These are phyloP conservation scores for Echeveria elegans DNA, from an alignment of 164 flowering plant species.

Conservation along the genomic window DNA sequence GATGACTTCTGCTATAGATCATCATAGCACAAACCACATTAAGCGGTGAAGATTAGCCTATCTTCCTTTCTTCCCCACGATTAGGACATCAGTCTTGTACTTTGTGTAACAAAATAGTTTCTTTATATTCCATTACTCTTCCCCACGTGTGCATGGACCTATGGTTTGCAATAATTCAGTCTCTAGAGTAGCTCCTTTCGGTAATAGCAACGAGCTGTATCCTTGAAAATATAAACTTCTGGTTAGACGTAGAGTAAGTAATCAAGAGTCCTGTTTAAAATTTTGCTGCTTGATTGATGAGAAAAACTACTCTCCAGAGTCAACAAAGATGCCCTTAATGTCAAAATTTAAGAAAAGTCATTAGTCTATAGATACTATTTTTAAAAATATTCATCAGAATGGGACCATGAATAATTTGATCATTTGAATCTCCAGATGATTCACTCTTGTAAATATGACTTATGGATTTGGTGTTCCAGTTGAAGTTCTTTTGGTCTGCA, in stretches of 20 bases:
- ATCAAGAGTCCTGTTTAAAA: not conserved
- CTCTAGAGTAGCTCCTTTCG: not conserved
- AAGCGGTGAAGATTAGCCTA: not conserved
- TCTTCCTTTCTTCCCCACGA: not conserved
- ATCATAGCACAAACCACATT: not conserved
- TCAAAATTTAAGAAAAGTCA: not conserved
- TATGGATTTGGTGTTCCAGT: not conserved
- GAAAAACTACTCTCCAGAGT: conserved; percentile 1
- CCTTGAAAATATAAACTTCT: not conserved
- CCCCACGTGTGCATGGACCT: conserved; percentile 3
- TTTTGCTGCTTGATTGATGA: not conserved
- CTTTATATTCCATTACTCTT: not conserved
- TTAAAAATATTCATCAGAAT: not conserved
- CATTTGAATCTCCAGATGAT: not conserved
- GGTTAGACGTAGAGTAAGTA: not conserved
- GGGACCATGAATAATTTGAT: conserved; percentile 1
- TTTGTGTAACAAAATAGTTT: not conserved
- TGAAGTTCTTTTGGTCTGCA: not conserved
- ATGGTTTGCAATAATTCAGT: not conserved
- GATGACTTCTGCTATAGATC: not conserved
- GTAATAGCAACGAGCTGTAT: not conserved
- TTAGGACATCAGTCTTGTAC: not conserved
- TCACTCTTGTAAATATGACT: too few relatives aligned
- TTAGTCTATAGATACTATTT: not conserved
- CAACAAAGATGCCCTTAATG: conserved; percentile 4